Percentiles rank a stretch among this genome's conserved stretches.
These are phyloP conservation scores for Parsonsia alboflavescens DNA, from an alignment of 257 asterid genomes.

Conservation along the genomic window DNA sequence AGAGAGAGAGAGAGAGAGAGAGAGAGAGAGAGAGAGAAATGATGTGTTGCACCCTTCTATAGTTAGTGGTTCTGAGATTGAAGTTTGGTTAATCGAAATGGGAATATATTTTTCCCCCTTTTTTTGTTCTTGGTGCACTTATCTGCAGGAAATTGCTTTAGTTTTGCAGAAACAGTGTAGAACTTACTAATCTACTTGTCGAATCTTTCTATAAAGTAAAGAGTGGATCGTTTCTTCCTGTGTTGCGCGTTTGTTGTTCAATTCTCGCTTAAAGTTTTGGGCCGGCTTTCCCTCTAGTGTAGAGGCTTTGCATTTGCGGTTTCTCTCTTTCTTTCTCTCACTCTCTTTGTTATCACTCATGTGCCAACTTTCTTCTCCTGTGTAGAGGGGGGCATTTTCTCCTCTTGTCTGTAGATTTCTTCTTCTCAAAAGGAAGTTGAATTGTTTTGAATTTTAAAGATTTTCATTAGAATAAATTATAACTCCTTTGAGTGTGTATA, in stretches of 20 bases:
- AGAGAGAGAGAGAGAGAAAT: too few species aligned
- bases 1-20: too few species aligned
- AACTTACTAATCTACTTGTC: not conserved
- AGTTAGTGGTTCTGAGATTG: not conserved
- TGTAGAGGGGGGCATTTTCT: not conserved
- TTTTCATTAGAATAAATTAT: not conserved
- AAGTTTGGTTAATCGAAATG: not conserved
- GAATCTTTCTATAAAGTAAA: not conserved
- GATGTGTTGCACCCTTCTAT: too few species aligned
- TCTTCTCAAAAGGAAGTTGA: not conserved
- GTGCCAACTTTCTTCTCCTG: not conserved
- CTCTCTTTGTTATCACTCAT: too few species aligned
- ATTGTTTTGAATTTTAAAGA: not conserved
- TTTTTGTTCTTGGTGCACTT: not conserved
- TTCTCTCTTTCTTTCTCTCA: too few species aligned
- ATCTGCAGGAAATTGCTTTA: not conserved
- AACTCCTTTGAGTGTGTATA: not conserved
- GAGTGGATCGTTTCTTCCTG: not conserved
- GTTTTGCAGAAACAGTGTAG: not conserved
- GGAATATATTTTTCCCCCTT: not conserved
- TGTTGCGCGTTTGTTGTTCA: too few species aligned
- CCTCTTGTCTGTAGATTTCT: not conserved
- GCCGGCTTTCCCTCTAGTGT: not conserved
- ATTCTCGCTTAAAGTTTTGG: too few species aligned
- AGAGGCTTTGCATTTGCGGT: not conserved